phyloP scores from a whole-genome alignment of 2,329 filamentous ascomycete genomes.

The Verticillium isaacii region DNA sequence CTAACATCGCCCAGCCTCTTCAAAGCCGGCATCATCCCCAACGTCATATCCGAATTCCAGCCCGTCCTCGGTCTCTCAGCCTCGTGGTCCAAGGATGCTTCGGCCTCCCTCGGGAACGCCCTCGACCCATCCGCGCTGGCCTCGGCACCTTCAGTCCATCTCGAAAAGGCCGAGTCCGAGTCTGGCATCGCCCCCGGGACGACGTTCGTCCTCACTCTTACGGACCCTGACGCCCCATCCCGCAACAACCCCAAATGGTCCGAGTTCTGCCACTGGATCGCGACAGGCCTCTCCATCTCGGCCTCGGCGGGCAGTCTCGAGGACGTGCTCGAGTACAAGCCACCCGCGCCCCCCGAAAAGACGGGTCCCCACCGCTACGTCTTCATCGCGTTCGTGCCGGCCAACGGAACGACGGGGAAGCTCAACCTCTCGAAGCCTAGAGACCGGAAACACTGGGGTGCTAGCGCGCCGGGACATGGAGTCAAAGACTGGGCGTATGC shows the following conservation, averaged over 20 bases:
- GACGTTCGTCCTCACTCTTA: slow-evolving; percentile 28
- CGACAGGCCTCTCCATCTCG: slow-evolving; percentile 22
- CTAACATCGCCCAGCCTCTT: slow-evolving; percentile 7
- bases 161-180: slow-evolving; percentile 1
- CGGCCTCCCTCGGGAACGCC: slow-evolving; percentile 11
- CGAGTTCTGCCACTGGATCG: slow-evolving; percentile 42
- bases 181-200: slow-evolving; percentile 3
- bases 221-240: slow-evolving; percentile 38
- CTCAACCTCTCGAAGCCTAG: slow-evolving; percentile 27
- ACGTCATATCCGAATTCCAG: slow-evolving; percentile 12
- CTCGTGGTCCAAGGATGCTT: slow-evolving; percentile 7
- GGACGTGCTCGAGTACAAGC: slow-evolving; percentile 34
- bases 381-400: slow-evolving; percentile 31
- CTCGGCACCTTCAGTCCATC: slow-evolving; percentile 7
- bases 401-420: slow-evolving; percentile 30
- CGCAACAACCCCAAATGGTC: slow-evolving; percentile 36
- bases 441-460: slow-evolving; percentile 34
- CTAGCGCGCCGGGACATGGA: slow-evolving; percentile 27
- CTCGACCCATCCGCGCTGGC: slow-evolving; percentile 9
- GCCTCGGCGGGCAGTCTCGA: slow-evolving; percentile 18
- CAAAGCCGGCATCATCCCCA: slow-evolving; percentile 11
- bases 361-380: slow-evolving; percentile 40
- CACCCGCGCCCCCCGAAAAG: slow-evolving; percentile 33
- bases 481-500: slow-evolving; percentile 34
- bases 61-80: slow-evolving; percentile 11